phyloP scores from a whole-genome alignment of 345 rosid genomes.

The Citropsis articulata region DNA sequence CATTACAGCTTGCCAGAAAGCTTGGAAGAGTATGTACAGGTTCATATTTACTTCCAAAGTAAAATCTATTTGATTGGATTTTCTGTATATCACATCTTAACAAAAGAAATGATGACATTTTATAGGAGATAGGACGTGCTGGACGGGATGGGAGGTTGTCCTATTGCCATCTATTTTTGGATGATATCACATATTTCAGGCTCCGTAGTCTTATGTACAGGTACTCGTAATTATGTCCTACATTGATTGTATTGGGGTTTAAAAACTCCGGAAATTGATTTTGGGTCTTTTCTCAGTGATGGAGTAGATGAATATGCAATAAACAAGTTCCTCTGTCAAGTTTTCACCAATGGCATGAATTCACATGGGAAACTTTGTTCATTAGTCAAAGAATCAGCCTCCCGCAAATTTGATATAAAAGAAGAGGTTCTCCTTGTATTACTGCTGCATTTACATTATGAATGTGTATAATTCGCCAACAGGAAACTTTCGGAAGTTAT shows the following conservation, averaged over 20 bases:
- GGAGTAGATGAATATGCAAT: slow-evolving; percentile 92
- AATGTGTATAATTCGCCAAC: background rate
- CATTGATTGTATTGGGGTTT: slow-evolving; percentile 9
- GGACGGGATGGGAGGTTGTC: slow-evolving; percentile 92
- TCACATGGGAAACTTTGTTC: slow-evolving; percentile 54
- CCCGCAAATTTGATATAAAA: slow-evolving; percentile 80
- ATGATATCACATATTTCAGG: slow-evolving; percentile 71
- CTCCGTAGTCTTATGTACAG: slow-evolving; percentile 91
- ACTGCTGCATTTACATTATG: slow-evolving; percentile 11
- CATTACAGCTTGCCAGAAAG: slow-evolving; percentile 96
- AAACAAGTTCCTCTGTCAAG: slow-evolving; percentile 72
- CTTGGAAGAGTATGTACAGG: slow-evolving; percentile 99
- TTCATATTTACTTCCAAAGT: slow-evolving; percentile 26
- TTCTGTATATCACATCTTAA: slow-evolving; percentile 12
- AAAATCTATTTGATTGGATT: slow-evolving; percentile 8
- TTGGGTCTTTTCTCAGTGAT: slow-evolving; percentile 52
- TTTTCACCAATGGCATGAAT: slow-evolving; percentile 48
- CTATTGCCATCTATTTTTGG: slow-evolving; percentile 82
- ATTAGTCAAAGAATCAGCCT: slow-evolving; percentile 68
- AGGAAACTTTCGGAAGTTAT: background rate
- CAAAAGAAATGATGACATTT: slow-evolving; percentile 15
- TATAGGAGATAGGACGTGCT: slow-evolving; percentile 92
- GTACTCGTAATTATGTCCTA: slow-evolving; percentile 29
- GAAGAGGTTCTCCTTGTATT: slow-evolving; percentile 63
- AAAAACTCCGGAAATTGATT: slow-evolving; percentile 16